Base-by-base conservation (phyloP, 345 rosid genomes). In the Carallia pectinifolia region DNA sequence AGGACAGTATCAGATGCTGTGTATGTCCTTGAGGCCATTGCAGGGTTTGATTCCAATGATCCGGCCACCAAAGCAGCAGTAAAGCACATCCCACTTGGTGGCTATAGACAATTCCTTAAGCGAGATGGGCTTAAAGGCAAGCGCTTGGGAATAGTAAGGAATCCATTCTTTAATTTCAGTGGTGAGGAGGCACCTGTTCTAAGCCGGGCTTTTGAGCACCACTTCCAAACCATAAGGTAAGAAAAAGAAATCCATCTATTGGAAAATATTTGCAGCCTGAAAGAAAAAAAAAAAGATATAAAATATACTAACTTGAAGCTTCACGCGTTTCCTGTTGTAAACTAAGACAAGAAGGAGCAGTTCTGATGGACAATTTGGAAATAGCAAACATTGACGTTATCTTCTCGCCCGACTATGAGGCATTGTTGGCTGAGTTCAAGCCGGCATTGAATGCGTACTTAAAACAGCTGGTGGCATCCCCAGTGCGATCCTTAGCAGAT, bases 31-130 rank as follows among this genome's bases (percentile, higher is more conserved):
- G 79, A 81, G n/a, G 83, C 73, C 54, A 81, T 85, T 29, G 86
- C 13, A 27, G 89, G 88, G 27, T 54, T 74, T 0, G 89, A 87
- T 73, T 40, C 65, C 2, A 59, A 65, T 2, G 89, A 87, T 68
- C 38, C 4, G 6, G 93, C 86, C 52, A 93, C 91, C 0, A 74
- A 47, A 44, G 34, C 50, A 6, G 90, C 90, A 0, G 70, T 86
- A 0, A 47, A 77, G 34, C 74, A 66, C 77, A 85, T 83, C 38
- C 90, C 92, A 1, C 8, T 34, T 9, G 90, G 88, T 0, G 92
- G 92, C 66, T 89, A 87, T 69, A 81, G 74, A 65, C 85, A 84
- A 65, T 85, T 85, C 73, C 87, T 90, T 23, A 85, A 62, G 30
- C 61, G 58, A 30, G 12, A 65, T 54, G 86, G 91, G 33, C 82